Percentiles rank a stretch among this genome's conserved stretches.
These are phyloP conservation scores for Salix suchowensis DNA, from an alignment of 345 rosid genomes.

Conservation along the genomic window DNA sequence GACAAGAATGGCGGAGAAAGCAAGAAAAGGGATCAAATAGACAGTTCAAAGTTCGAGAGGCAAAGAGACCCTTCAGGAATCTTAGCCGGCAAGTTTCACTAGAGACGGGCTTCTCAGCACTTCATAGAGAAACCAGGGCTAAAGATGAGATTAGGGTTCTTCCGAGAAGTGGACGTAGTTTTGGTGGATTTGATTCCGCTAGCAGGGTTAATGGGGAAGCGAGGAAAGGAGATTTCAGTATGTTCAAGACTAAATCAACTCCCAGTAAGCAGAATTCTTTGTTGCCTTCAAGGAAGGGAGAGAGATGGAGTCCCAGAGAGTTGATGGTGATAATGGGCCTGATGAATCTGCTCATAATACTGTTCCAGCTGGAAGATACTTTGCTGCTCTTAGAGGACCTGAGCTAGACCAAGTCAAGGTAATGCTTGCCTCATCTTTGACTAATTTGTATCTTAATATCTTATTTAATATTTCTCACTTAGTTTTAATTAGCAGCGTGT, in stretches of 20 bases:
- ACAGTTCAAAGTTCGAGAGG: constrained; percentile 35
- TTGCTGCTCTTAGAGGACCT: constrained; percentile 94
- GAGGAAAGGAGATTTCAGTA: constrained; percentile 65
- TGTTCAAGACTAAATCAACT: constrained; percentile 75
- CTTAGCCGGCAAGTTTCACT: constrained; percentile 76
- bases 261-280: constrained; percentile 78
- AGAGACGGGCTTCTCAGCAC: constrained; percentile 79
- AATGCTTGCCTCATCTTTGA: not conserved
- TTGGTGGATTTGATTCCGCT: constrained; percentile 66
- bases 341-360: constrained; percentile 46
- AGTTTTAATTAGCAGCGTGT: too few species aligned
- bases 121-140: constrained; percentile 47
- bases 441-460: not conserved
- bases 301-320: constrained; percentile 36
- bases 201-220: constrained; percentile 34
- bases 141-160: constrained; percentile 52
- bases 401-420: constrained; percentile 96
- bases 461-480: too few species aligned
- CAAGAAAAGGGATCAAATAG: constrained; percentile 25
- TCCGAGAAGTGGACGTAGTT: constrained; percentile 73
- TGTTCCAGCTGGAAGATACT: constrained; percentile 95
- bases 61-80: constrained; percentile 39
- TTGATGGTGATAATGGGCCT: constrained; percentile 30
- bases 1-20: constrained; percentile 26
- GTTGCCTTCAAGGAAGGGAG: constrained; percentile 52